Base-by-base conservation (phyloP, 1,284 basidiomycete genomes). In the Apiotrichum sp. region DNA sequence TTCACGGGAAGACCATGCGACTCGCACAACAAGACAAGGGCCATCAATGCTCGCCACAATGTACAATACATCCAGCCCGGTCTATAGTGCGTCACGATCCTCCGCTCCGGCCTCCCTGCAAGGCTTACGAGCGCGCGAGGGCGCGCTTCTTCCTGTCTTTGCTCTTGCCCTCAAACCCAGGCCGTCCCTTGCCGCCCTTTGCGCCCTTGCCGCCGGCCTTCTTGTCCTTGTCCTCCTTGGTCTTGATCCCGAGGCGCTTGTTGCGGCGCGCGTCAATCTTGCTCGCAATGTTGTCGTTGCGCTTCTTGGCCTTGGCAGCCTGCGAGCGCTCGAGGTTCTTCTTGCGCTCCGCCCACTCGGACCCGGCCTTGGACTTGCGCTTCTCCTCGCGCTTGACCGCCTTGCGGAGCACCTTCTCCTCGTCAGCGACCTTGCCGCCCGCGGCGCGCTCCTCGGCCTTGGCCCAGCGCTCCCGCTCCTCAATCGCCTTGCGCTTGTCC, bases 301-400 rank as follows among this genome's bases (percentile, higher is more conserved):
- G 81, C 77, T 95, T 96, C 79, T 92, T 90, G 75, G 89, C 86
- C 68, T 83, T 84, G 35, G 87, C 86, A 2, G 86, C 86, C 82
- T 89, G 87, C 3, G 84, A 81, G 16, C 83, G 80, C 6, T 81
- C 67, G 31, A 92, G 68, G 40, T 88, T 83, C 61, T 87, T 83
- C 74, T 93, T 93, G 58, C 89, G 83, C 64, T 90, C 87, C 57
- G 58, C 92, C 91, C 92, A 96, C 55, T 83, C 81, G 69, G 87
- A 87, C 72, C 87, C 87, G 60, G 84, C 84, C 79, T 89, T 92
- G 34, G 62, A 67, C 73, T 95, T 96, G 65, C 84, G 84, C 75
- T 93, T 93, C 76, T 93, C 92, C 65, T 87, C 86, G 72, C 88
- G 80, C 80, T 93, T 95, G 9, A 83, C 84, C 31, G 90, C 89